Evolutionary conservation across 176 grass and related monocot species (phyloP), one percentile per base, ranked within the genome.

Genomic region (Phoenix dactylifera): DNA sequence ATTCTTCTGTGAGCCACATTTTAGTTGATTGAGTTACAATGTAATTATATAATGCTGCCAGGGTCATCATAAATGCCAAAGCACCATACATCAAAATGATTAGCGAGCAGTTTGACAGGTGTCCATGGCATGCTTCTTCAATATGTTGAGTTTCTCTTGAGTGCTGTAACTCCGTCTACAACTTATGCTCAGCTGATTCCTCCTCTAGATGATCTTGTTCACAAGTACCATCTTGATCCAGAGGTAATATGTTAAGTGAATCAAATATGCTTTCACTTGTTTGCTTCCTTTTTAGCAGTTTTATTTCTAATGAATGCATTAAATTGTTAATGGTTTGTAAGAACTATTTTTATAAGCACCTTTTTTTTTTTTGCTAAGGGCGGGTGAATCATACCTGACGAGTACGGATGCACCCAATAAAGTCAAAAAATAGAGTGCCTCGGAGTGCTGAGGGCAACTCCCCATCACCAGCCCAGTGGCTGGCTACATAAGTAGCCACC

Each of bases 61-160:
- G 94, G 88, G 74, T 98, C 79, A 77, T 98, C 66, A 86, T 88
- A 78, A 93, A 89, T 55, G 84, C 87, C 6, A 79, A 89, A 83
- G 94, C 94, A 17, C 80, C 85, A 71, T 86, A 98, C 71, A 98
- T 98, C 82, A 98, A 98, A 83, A 93, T 98, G 94, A 76, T 98
- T 51, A 98, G 94, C 49, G 94, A 98, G 69, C 88, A 93, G 70
- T 98, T 92, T 76, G 94, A 98, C 74, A 92, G 88, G 72, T 92
- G 87, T 65, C 94, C 94, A 98, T 64, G 94, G 81, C 30, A 98
- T 84, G 80, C 76, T 98, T 57, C 85, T 98, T 73, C 94, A 93
- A 49, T 98, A 89, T 78, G 94, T 88, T 63, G 94, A 98, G 58
- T 98, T 98, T 78, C 94, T 98, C 70, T 98, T 68, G 26, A 86